Evolutionary conservation across 306 rosid genomes (phyloP).

Genomic region (Dalbergia oliveri): DNA sequence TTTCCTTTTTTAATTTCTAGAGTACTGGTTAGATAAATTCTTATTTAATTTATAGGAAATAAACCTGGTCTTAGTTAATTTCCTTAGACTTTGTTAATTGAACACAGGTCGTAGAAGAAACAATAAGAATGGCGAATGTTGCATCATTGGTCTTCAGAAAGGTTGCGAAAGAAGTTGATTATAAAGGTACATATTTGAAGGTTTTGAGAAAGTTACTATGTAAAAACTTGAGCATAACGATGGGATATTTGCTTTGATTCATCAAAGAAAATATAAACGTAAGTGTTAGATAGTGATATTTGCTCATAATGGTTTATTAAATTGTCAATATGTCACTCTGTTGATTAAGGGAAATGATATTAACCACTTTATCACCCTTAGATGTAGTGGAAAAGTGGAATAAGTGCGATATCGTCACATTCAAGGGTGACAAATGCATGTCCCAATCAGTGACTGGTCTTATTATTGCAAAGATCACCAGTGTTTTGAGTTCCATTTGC

Average conservation of each 20-base stretch:
- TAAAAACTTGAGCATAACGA: neutral
- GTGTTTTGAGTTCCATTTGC: too few species aligned
- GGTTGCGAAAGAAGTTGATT: constrained; percentile 44
- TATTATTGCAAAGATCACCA: too few species aligned
- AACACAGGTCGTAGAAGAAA: constrained; percentile 53
- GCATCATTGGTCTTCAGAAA: constrained; percentile 33
- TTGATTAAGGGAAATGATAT: too few species aligned
- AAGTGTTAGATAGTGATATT: neutral
- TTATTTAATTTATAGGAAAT: neutral
- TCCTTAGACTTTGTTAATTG: neutral
- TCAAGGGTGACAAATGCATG: too few species aligned
- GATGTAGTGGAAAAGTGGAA: too few species aligned
- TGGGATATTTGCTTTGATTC: neutral
- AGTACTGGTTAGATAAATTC: too few species aligned
- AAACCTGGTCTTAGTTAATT: neutral
- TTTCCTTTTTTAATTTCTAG: too few species aligned
- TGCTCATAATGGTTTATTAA: neutral
- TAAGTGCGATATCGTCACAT: too few species aligned
- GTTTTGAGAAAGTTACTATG: neutral
- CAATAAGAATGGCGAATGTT: constrained; percentile 55
- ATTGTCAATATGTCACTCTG: too few species aligned
- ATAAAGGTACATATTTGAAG: constrained; percentile 40
- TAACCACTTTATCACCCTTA: too few species aligned
- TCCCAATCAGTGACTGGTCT: too few species aligned
- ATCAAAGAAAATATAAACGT: neutral